A percentile compares a stretch with the other conserved stretches of the same genome.
Evolutionary conservation across 148 eudicot genomes (phyloP).

Genomic region (Simmondsia chinensis): DNA sequence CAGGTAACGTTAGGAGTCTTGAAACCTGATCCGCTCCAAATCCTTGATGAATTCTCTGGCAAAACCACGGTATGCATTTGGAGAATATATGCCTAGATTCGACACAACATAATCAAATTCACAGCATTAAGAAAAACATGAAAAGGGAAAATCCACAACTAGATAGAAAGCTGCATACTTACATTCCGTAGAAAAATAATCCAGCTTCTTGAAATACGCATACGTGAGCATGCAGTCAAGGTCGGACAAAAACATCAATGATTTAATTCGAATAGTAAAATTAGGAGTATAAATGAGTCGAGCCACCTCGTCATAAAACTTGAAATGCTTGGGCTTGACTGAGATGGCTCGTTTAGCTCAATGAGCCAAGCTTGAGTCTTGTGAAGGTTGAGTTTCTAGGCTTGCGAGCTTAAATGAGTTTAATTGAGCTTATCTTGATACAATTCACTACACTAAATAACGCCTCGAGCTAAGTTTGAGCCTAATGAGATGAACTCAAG

Average conservation of each 20-base stretch:
- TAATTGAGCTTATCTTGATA: no score
- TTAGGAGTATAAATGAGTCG: no score
- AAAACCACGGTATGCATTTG: slow-evolving; percentile 99
- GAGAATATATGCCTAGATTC: slow-evolving; percentile 86
- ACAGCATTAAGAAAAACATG: slow-evolving; percentile 1
- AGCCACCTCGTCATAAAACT: no score
- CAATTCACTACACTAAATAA: no score
- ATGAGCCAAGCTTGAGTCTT: no score
- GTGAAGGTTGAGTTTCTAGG: no score
- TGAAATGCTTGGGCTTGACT: no score
- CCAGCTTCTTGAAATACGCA: slow-evolving; percentile 94
- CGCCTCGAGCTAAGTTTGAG: no score
- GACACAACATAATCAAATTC: background rate
- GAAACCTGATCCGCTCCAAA: slow-evolving; percentile 88
- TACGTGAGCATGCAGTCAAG: slow-evolving; percentile 75
- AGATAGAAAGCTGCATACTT: slow-evolving; percentile 31
- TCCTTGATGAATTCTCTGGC: slow-evolving; percentile 97
- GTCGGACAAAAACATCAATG: slow-evolving; percentile 14
- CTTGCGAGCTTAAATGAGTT: no score
- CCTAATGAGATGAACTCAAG: no score
- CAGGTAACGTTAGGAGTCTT: background rate
- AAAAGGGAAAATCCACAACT: background rate
- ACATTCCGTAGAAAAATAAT: slow-evolving; percentile 99
- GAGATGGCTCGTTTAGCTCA: no score
- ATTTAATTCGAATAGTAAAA: no score